These are phyloP conservation scores for Aspergillus mulundensis DNA, from an alignment of 495 filamentous ascomycete species.

Conservation along the genomic window DNA sequence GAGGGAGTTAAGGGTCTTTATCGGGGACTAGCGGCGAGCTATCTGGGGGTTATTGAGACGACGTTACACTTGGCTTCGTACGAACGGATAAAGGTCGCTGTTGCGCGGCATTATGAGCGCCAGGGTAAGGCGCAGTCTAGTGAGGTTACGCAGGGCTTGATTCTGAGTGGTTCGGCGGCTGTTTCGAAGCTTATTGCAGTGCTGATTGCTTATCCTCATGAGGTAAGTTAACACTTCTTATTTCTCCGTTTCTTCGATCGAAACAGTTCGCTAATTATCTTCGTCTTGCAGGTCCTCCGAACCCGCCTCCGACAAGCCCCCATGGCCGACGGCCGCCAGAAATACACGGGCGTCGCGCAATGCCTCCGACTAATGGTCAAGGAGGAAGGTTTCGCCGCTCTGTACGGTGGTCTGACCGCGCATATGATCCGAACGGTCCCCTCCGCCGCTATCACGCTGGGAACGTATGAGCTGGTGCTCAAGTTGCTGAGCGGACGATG, in stretches of 20 bases:
- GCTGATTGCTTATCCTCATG: constrained; percentile 81
- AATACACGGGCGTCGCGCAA: constrained; percentile 79
- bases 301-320: constrained; percentile 72
- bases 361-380: constrained; percentile 78
- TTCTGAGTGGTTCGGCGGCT: constrained; percentile 67
- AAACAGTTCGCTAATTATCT: not conserved
- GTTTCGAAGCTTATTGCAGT: constrained; percentile 77
- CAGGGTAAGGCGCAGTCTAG: constrained; percentile 25
- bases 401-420: constrained; percentile 84
- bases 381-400: constrained; percentile 74
- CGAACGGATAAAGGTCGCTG: constrained; percentile 70
- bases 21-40: constrained; percentile 81
- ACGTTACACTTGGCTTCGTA: constrained; percentile 86
- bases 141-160: constrained; percentile 31
- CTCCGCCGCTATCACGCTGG: constrained; percentile 87
- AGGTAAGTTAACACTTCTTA: constrained; percentile 45
- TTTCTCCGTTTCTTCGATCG: not conserved
- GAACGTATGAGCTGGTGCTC: constrained; percentile 82
- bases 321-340: constrained; percentile 62
- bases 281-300: constrained; percentile 10
- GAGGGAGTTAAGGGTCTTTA: constrained; percentile 79
- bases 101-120: constrained; percentile 53
- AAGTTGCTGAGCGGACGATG: constrained; percentile 33
- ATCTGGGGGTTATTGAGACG: constrained; percentile 79
- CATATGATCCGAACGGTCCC: constrained; percentile 85